Conservation (phyloP, 306 rosid species). For the Inga leiocalycina region DNA sequence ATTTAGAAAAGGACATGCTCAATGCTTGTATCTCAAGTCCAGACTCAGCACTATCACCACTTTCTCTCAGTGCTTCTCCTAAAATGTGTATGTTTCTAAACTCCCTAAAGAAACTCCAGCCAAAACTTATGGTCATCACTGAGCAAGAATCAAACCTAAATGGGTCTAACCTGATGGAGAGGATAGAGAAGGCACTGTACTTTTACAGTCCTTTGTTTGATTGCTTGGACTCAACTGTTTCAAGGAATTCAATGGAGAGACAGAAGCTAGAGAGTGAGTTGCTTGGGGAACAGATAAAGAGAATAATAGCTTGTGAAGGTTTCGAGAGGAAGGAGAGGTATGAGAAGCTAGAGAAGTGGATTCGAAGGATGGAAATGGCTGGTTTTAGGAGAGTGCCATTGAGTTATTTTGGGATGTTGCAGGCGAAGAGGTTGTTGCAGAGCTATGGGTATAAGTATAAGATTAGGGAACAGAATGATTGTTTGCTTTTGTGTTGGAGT, state of each 20-base stretch:
- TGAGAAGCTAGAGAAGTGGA: constrained; percentile 71
- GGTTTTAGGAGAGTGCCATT: constrained; percentile 59
- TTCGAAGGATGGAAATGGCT: constrained; percentile 59
- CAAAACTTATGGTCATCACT: constrained; percentile 70
- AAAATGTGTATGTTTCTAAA: constrained; percentile 69
- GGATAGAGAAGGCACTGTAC: constrained; percentile 56
- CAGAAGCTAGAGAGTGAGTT: constrained; percentile 67
- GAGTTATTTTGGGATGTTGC: constrained; percentile 50
- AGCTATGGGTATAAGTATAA: constrained; percentile 53
- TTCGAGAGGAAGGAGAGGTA: constrained; percentile 68
- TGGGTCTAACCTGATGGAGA: constrained; percentile 64
- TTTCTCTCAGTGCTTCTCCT: constrained; percentile 62
- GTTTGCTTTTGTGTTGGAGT: constrained; percentile 63
- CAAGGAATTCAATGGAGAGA: constrained; percentile 42
- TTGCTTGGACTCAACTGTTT: constrained; percentile 62
- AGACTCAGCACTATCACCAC: constrained; percentile 67
- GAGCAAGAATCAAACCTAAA: constrained; percentile 92
- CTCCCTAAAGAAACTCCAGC: constrained; percentile 57
- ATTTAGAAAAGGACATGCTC: constrained; percentile 67
- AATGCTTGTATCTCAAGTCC: constrained; percentile 55
- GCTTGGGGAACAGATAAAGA: constrained; percentile 71
- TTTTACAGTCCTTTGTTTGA: constrained; percentile 69
- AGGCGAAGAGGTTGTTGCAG: constrained; percentile 46
- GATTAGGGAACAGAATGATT: constrained; percentile 49
- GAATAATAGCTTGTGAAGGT: constrained; percentile 77